Conservation (phyloP, 768 basidiomycete genomes). For the Podaxis mareebaensis region DNA sequence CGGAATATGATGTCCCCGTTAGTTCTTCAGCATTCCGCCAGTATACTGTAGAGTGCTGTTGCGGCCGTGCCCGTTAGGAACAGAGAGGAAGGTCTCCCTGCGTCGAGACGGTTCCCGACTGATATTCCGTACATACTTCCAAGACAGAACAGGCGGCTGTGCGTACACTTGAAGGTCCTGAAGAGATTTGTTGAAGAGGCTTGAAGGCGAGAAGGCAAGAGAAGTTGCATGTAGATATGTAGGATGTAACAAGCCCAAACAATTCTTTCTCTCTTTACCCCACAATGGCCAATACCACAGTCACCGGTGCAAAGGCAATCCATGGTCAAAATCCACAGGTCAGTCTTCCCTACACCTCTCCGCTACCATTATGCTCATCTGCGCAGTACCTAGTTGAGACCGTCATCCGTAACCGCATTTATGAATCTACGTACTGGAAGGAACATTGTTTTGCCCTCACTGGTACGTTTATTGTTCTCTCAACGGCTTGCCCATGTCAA, state of each 20-base stretch:
- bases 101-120: too few species aligned
- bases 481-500: neutral
- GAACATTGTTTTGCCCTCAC: constrained; percentile 98
- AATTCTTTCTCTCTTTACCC: constrained; percentile 13
- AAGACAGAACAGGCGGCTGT: too few species aligned
- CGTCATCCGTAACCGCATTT: constrained; percentile 93
- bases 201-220: neutral
- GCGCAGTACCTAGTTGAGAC: constrained; percentile 90
- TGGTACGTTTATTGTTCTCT: constrained; percentile 44
- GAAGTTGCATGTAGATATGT: neutral
- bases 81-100: too few species aligned
- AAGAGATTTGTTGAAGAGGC: neutral
- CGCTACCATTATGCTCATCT: constrained; percentile 20
- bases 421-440: constrained; percentile 95
- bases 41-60: neutral
- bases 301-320: constrained; percentile 82
- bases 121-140: too few species aligned
- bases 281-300: constrained; percentile 90
- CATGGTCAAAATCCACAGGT: constrained; percentile 99
- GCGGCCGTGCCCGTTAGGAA: too few species aligned
- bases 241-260: constrained; percentile 13
- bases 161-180: neutral
- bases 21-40: neutral
- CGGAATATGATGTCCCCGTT: neutral
- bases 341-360: constrained; percentile 11